These are phyloP conservation scores for Gnomoniopsis smithogilvyi DNA, from an alignment of 2,329 filamentous ascomycete genomes.

Conservation along the genomic window DNA sequence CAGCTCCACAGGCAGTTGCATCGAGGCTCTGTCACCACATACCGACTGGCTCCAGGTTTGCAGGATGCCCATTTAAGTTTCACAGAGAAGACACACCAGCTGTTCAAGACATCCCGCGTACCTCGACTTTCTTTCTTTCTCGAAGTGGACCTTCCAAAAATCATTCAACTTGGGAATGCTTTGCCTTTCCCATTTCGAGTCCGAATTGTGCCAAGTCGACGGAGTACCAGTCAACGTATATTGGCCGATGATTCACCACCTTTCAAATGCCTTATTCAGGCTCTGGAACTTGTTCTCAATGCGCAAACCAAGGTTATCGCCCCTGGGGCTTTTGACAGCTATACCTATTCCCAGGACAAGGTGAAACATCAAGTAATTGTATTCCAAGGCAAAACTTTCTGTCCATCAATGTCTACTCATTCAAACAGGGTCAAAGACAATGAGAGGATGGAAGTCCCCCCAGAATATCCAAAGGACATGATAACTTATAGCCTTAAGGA, in stretches of 20 bases:
- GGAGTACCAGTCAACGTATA: slow-evolving; percentile 11
- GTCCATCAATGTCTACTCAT: neutral
- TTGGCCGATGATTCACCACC: slow-evolving; percentile 12
- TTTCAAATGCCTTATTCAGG: slow-evolving; percentile 19
- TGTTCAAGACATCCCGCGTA: slow-evolving; percentile 31
- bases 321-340: slow-evolving; percentile 9
- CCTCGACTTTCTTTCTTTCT: slow-evolving; percentile 28
- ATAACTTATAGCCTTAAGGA: too few species aligned
- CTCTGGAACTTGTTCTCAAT: slow-evolving; percentile 18
- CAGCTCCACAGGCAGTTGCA: neutral
- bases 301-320: slow-evolving; percentile 18
- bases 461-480: neutral
- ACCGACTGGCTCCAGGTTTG: slow-evolving; percentile 29
- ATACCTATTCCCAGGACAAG: neutral
- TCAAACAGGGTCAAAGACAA: neutral
- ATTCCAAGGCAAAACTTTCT: neutral
- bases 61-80: slow-evolving; percentile 27
- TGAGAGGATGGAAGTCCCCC: neutral
- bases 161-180: slow-evolving; percentile 29
- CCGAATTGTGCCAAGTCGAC: slow-evolving; percentile 14
- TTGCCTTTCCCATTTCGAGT: slow-evolving; percentile 22
- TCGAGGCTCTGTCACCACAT: slow-evolving; percentile 18
- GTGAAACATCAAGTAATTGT: neutral
- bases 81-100: slow-evolving; percentile 29
- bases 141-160: slow-evolving; percentile 23